A percentile compares a stretch with the other conserved stretches of the same genome.
Conservation (phyloP, 2,329 filamentous ascomycete genomes). For the Colletotrichum liriopes region DNA sequence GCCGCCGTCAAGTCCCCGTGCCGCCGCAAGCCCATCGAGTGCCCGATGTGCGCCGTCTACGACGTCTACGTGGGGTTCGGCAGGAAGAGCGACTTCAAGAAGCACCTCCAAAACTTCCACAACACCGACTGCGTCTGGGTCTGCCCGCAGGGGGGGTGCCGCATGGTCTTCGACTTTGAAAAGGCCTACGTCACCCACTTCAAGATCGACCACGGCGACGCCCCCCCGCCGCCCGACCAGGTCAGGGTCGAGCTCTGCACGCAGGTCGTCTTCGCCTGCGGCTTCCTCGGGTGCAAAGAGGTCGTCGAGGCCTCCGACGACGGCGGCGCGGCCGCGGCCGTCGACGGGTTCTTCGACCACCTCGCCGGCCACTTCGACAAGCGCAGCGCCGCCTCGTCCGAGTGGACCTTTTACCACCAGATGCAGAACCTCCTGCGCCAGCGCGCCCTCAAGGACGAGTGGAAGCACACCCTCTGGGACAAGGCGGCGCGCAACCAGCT, state of each 20-base stretch:
- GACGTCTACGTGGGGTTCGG: slow-evolving; percentile 63
- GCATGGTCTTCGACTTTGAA: slow-evolving; percentile 62
- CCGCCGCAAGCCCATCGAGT: slow-evolving; percentile 51
- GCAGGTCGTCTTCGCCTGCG: slow-evolving; percentile 62
- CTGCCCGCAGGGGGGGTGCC: slow-evolving; percentile 59
- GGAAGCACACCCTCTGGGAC: slow-evolving; percentile 63
- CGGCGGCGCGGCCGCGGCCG: slow-evolving; percentile 55
- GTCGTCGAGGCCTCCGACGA: slow-evolving; percentile 58
- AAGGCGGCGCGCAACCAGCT: slow-evolving; percentile 60
- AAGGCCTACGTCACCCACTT: slow-evolving; percentile 62
- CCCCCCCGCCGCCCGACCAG: slow-evolving; percentile 47
- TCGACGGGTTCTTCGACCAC: slow-evolving; percentile 63
- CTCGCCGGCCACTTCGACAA: slow-evolving; percentile 62
- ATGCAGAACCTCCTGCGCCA: slow-evolving; percentile 63
- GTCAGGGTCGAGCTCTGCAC: slow-evolving; percentile 60
- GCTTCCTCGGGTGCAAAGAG: slow-evolving; percentile 60
- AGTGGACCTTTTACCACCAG: slow-evolving; percentile 62
- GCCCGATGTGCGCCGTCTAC: slow-evolving; percentile 63
- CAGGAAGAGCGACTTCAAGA: slow-evolving; percentile 65
- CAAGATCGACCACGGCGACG: slow-evolving; percentile 58
- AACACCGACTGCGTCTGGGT: slow-evolving; percentile 60
- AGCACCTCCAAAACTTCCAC: slow-evolving; percentile 65
- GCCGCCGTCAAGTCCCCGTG: background rate
- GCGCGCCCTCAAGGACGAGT: slow-evolving; percentile 59
- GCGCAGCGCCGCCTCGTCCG: slow-evolving; percentile 53